Evolutionary conservation across 2,329 filamentous ascomycete species (phyloP).

Genomic region (Harringtonia lauricola): DNA sequence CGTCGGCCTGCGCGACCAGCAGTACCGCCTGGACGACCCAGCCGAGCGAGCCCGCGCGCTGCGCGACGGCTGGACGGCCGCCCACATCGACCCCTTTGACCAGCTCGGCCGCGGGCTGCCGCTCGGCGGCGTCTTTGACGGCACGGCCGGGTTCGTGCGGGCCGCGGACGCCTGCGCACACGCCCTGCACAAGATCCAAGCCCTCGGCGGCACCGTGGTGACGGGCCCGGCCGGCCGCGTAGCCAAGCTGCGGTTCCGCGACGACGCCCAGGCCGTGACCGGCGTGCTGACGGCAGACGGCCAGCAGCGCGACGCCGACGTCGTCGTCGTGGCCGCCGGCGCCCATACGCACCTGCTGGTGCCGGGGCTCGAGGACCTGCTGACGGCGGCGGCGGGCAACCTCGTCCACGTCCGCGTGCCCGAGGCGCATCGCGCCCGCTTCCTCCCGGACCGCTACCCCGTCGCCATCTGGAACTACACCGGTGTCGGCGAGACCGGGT

Average conservation of each 20-base stretch:
- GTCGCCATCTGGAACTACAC: neutral
- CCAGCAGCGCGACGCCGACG: neutral
- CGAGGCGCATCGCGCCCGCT: neutral
- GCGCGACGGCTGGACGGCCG: neutral
- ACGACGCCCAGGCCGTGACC: neutral
- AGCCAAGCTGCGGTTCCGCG: neutral
- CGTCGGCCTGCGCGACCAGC: neutral
- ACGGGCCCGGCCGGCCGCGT: neutral
- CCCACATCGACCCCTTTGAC: neutral
- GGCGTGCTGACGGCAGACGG: conserved; percentile 1
- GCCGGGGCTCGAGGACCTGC: neutral
- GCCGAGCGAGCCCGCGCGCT: neutral
- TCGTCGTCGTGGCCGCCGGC: conserved; percentile 1
- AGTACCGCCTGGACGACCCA: neutral
- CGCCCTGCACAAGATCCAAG: neutral
- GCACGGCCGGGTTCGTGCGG: neutral
- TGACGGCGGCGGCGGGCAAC: neutral
- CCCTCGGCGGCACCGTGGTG: neutral
- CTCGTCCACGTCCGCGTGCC: conserved; percentile 1
- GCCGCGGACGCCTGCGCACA: neutral
- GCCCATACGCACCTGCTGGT: neutral
- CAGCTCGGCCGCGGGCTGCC: neutral
- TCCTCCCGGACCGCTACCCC: neutral
- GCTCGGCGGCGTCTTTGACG: conserved; percentile 2
- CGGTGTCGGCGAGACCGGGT: neutral